Base-by-base conservation (phyloP, 345 rosid genomes). In the Salix brachista region DNA sequence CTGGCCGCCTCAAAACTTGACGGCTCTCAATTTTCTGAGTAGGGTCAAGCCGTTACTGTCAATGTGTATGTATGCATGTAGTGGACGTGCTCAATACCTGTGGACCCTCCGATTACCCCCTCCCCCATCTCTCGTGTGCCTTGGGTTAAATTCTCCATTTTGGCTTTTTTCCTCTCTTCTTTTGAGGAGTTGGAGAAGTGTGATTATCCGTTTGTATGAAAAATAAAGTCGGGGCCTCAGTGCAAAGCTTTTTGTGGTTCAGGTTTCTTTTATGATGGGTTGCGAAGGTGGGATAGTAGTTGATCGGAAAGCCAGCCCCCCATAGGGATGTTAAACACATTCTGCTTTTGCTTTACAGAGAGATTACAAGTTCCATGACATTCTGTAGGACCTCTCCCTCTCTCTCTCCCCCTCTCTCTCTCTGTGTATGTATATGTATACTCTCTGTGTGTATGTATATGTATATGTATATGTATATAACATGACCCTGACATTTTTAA, bases 1-100 rank as follows among this genome's bases (percentile, higher is more conserved):
- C 84, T 76, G 11, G 97, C 99, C 23, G 96, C 90, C 25, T 90
- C 92, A 18, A 87, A 88, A 82, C 93, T 94, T 12, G 79, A 88
- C 16, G 54, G 87, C 48, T n/a, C 74, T 60, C 78, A 81, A 64
- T 66, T 73, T 77, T 81, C 90, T 0, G 84, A 80, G 73, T 84
- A 87, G 88, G 73, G 46, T 70, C 78, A 39, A 72, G 78, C 34
- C 69, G 44, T 75, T 74, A 52, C 56, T 37, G 73, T 76, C 66
- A 71, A 80, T 77, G 65, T 75, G 84, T 76, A 75, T 48, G 77
- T 60, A 60, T 77, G 89, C 75, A 75, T 66, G 85, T 83, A 76
- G 84, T 71, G 44, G 80, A 72, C 81, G 87, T 69, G 65, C 72
- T 69, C 46, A 65, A 78, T 70, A 77, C 64, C 79, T 10, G 17